These are phyloP conservation scores for Eudorina sp. DNA, from an alignment of 139 green algal species.

Conservation along the genomic window DNA sequence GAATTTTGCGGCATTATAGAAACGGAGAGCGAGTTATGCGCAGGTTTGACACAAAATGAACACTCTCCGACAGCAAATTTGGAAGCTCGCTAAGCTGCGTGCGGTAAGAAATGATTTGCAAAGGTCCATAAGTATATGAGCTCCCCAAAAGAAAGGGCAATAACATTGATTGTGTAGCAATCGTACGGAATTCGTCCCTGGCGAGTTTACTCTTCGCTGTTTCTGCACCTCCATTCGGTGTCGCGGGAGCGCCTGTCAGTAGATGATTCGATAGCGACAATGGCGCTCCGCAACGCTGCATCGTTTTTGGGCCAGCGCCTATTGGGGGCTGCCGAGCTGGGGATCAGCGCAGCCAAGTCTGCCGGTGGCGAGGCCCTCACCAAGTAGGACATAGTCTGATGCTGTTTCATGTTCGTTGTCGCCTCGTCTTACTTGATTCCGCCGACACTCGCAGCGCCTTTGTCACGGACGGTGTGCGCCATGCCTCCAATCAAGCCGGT, in stretches of 20 bases:
- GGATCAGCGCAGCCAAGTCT: slow-evolving; percentile 37
- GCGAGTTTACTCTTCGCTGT: too few species aligned
- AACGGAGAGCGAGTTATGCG: too few species aligned
- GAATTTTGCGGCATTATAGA: too few species aligned
- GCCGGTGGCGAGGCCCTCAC: slow-evolving; percentile 29
- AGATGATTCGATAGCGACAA: slow-evolving; percentile 3
- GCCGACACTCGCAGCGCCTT: slow-evolving; percentile 35
- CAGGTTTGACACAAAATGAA: too few species aligned
- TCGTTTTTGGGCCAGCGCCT: slow-evolving; percentile 38
- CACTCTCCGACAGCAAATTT: too few species aligned
- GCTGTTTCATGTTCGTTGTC: not conserved
- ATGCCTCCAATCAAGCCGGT: slow-evolving; percentile 73
- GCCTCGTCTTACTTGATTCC: not conserved
- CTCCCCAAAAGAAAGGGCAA: too few species aligned
- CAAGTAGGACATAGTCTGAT: slow-evolving; percentile 4
- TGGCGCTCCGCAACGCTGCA: slow-evolving; percentile 48
- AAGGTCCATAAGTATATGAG: too few species aligned
- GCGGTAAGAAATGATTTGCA: too few species aligned
- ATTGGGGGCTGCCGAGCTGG: slow-evolving; percentile 15
- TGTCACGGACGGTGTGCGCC: slow-evolving; percentile 56
- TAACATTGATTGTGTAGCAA: too few species aligned
- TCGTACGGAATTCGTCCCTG: too few species aligned
- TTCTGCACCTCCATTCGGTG: too few species aligned
- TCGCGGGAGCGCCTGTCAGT: slow-evolving; percentile 7
- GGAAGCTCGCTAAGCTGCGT: too few species aligned